Evolutionary conservation across 2,329 filamentous ascomycete genomes (phyloP), one percentile per base, ranked within the genome.

Genomic region (Xylariaceae sp.): DNA sequence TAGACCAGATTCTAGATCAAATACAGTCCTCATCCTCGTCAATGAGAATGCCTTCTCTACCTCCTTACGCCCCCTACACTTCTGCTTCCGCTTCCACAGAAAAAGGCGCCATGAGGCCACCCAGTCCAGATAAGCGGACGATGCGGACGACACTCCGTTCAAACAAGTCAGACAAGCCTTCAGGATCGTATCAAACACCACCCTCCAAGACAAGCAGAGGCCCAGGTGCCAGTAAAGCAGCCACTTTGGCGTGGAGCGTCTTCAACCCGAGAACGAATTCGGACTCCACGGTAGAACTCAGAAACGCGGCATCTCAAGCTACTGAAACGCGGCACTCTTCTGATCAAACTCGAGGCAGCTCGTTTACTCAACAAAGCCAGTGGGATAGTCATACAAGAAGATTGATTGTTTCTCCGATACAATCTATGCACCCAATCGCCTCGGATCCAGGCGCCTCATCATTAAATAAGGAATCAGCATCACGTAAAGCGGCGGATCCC

Each of bases 121-220:
- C 76, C 12, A 84, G 80, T 56, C 81, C 81, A 2, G 82, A 84
- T 47, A 84, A 79, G 61, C 78, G 83, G 56, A 80, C 75, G 1
- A 81, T 86, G 79, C 74, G 81, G 51, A 84, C 81, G 8, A 86
- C 83, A 0, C 65, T 86, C 7, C 77, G 83, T 46, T 74, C 78
- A 6, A 72, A 72, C 4, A 78, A 74, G 59, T 63, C 70, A 26
- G 75, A 83, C 8, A 77, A 73, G 61, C 56, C 70, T 4, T 54
- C 64, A 2, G 78, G 72, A 55, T 53, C 70, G 9, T 64, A 67
- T 6, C 74, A 74, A 29, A 74, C 74, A 48, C 67, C 72, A 2
- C 58, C 74, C 34, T 67, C 73, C 7, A 78, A 71, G 55, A 65
- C 71, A 52, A 69, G 70, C 19, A 81, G 82, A 52, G 78, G 72